Evolutionary conservation across 345 rosid genomes (phyloP).

Genomic region (Salix viminalis): DNA sequence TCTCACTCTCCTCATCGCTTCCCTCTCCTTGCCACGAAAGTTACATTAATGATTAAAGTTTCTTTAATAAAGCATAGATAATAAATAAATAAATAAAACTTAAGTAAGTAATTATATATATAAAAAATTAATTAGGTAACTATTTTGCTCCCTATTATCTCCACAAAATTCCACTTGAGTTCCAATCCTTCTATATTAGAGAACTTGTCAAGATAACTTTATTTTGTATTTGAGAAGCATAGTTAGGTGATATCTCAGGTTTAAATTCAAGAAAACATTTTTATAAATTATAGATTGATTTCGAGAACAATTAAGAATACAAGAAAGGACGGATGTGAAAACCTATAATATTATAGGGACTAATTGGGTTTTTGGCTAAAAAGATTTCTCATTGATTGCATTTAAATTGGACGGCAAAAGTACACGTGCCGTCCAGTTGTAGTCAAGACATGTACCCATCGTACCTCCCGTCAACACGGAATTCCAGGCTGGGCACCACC

Average conservation of each 20-base stretch:
- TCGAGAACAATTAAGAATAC: not conserved
- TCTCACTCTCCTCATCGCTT: not conserved
- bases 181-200: not conserved
- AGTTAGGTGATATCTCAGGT: too few relatives aligned
- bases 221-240: too few relatives aligned
- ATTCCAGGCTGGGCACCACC: conserved; percentile 26
- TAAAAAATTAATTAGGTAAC: not conserved
- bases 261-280: too few relatives aligned
- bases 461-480: conserved; percentile 35
- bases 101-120: too few relatives aligned
- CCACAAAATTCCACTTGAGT: not conserved
- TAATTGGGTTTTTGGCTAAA: too few relatives aligned
- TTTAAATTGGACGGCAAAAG: conserved; percentile 27
- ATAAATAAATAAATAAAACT: too few relatives aligned
- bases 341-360: too few relatives aligned
- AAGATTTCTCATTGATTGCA: not conserved
- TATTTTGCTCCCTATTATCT: not conserved
- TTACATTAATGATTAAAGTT: not conserved
- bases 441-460: conserved; percentile 16
- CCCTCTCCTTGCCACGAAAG: not conserved
- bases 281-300: not conserved
- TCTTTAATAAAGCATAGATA: not conserved
- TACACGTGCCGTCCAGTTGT: conserved; percentile 45
- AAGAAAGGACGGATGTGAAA: not conserved
- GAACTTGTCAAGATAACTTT: too few relatives aligned